phyloP scores from a whole-genome alignment of 139 green algal genomes.

The Microglena sp. region DNA sequence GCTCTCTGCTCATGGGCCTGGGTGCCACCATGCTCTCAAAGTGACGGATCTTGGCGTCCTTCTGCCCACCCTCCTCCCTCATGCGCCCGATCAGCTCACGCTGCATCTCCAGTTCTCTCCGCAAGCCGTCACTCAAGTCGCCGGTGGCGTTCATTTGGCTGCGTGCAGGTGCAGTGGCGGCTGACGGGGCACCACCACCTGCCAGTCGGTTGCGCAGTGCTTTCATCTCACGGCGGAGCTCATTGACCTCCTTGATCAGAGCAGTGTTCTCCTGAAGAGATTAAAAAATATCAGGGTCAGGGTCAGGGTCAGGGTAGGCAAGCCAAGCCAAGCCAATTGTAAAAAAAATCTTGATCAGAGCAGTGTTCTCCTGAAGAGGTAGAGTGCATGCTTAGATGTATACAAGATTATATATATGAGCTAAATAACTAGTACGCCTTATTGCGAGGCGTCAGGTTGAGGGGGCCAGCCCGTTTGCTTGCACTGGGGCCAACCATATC shows the following conservation, averaged over 20 bases:
- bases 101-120: constrained; percentile 36
- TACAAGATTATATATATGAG: no score
- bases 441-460: no score
- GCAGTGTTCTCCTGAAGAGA: constrained; percentile 60
- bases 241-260: constrained; percentile 85
- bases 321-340: no score
- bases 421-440: no score
- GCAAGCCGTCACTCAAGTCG: constrained; percentile 7
- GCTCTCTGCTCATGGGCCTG: not conserved
- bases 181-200: not conserved
- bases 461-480: no score
- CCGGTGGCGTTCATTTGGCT: not conserved
- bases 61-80: constrained; percentile 21
- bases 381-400: no score
- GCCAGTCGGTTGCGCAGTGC: constrained; percentile 11
- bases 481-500: no score
- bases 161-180: not conserved
- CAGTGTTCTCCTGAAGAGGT: constrained; percentile 73
- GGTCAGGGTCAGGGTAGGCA: constrained; percentile 9
- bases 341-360: constrained; percentile 73
- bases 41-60: constrained; percentile 31
- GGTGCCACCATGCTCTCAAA: constrained; percentile 31
- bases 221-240: constrained; percentile 71
- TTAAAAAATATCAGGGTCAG: no score
- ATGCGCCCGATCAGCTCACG: constrained; percentile 30